Evolutionary conservation across 768 basidiomycete species (phyloP).

Genomic region (Russula vinacea): DNA sequence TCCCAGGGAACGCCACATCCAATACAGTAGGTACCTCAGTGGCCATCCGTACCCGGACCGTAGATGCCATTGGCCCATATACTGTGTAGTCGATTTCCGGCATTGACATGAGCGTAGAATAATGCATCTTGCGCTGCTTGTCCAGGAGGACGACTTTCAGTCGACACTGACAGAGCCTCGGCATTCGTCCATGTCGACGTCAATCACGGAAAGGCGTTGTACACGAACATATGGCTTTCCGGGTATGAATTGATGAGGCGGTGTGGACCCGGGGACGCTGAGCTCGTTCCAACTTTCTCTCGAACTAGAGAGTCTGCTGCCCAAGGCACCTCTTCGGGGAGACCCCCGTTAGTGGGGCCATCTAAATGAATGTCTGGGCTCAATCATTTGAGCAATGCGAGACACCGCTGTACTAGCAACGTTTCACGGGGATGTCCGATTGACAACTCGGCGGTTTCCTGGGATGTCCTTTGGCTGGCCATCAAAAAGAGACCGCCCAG

Average conservation of each 20-base stretch:
- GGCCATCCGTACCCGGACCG: constrained; percentile 1
- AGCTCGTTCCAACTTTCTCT: constrained; percentile 6
- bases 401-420: neutral
- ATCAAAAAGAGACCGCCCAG: neutral
- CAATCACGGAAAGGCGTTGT: neutral
- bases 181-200: neutral
- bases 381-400: neutral
- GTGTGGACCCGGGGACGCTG: neutral
- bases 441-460: neutral
- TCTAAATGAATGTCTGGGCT: neutral
- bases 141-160: neutral
- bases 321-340: neutral
- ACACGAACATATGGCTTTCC: neutral
- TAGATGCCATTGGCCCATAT: neutral
- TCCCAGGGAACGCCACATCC: neutral
- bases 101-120: neutral
- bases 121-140: neutral
- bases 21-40: neutral
- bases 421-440: neutral
- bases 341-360: neutral
- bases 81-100: neutral
- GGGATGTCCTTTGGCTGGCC: neutral
- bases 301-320: neutral
- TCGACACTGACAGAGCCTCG: neutral
- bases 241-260: no score